Evolutionary conservation across 2,329 filamentous ascomycete genomes (phyloP), one percentile per base, ranked within the genome.

Genomic region (Colletotrichum sidae): DNA sequence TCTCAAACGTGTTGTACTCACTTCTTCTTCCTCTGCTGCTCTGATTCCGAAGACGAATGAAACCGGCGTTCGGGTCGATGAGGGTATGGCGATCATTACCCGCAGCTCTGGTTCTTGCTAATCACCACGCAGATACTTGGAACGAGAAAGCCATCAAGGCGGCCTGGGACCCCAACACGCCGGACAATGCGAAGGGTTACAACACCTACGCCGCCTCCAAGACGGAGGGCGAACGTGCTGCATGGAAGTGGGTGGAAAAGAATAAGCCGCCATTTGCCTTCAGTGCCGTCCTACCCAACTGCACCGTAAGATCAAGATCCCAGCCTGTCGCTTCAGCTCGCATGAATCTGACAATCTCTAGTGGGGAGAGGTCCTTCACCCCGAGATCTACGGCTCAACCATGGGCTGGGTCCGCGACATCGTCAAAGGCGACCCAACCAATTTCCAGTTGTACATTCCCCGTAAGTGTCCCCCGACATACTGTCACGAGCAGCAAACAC

Each of bases 1-100:
- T 4, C 72, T 84, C 2, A 76, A 75, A 59, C 72, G 78, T 2
- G 76, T 83, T 35, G 77, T 84, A 4, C 70, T 78, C 46, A 81
- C 79, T 0, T 78, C 76, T 44, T 80, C 78, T 2, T 71, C 75
- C 0, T 67, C 70, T 3, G 70, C 75, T 0, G 66, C 60, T 4
- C 46, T 72, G 4, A 69, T 59, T 7, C 68, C 69, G 2, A 60
- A 70, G 5, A 67, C 71, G 3, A 65, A 69, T 37, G 39, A 62
- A 33, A 64, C 38, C 8, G 53, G 53, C 11, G 45, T 46, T 10
- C 35, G 46, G 9, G 25, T 70, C 8, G 67, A 75, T 6, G 70
- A 71, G 37, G 25, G 63, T 38, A 68, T 72, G 60, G 25, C 4
- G 25, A 2, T 5, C 25, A 1, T 25, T 25, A 25, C 25, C 25